Conservation (phyloP, 805 yeast species). For the Saccharomycopsis sp. region DNA sequence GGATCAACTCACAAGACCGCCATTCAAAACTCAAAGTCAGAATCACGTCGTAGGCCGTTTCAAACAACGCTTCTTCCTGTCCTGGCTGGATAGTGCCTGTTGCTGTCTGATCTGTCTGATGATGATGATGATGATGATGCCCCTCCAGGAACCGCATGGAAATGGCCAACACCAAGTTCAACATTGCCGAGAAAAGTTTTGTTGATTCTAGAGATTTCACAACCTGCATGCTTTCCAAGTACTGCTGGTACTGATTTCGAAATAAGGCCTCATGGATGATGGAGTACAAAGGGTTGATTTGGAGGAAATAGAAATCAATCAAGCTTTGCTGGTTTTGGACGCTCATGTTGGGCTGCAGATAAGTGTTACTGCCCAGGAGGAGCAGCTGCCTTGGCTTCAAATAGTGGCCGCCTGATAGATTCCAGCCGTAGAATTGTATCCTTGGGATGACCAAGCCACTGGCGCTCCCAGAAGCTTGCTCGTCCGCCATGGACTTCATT, state of each 20-base stretch:
- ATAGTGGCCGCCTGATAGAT: slow-evolving; percentile 50
- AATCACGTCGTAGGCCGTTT: slow-evolving; percentile 32
- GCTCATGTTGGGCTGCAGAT: slow-evolving; percentile 25
- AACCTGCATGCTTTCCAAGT: slow-evolving; percentile 17
- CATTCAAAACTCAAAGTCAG: slow-evolving; percentile 38
- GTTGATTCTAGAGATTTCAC: not conserved
- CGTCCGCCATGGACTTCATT: slow-evolving; percentile 1
- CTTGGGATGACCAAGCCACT: slow-evolving; percentile 7
- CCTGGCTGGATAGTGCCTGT: not conserved
- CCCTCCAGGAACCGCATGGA: slow-evolving; percentile 44
- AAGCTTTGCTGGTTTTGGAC: slow-evolving; percentile 22
- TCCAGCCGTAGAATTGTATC: slow-evolving; percentile 50
- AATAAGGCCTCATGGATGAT: slow-evolving; percentile 47
- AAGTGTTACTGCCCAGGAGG: slow-evolving; percentile 25
- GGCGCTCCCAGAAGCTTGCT: too few species aligned
- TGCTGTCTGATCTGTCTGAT: slow-evolving; percentile 5
- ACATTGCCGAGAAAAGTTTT: slow-evolving; percentile 40
- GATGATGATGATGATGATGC: too few species aligned
- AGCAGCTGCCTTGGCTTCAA: slow-evolving; percentile 21
- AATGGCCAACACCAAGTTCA: slow-evolving; percentile 40
- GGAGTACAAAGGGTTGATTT: slow-evolving; percentile 45
- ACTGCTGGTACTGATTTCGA: slow-evolving; percentile 36
- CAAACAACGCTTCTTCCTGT: slow-evolving; percentile 35
- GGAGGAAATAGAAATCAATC: slow-evolving; percentile 34
- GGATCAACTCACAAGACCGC: slow-evolving; percentile 43